Conservation (phyloP, 2,329 filamentous ascomycete species). For the Thyridium curvatum region DNA sequence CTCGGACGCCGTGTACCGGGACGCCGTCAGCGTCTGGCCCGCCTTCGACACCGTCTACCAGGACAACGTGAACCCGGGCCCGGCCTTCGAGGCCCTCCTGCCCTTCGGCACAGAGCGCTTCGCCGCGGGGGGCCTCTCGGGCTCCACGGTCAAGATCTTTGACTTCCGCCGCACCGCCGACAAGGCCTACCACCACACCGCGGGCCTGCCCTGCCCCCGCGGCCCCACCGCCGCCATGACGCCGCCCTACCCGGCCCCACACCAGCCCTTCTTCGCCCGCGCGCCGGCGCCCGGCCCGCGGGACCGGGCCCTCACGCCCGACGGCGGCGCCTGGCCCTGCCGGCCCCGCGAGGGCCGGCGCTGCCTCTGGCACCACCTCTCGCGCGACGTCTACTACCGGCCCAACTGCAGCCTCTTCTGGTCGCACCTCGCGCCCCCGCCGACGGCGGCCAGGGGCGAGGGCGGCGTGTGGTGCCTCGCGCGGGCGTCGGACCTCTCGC, state of each 20-base stretch:
- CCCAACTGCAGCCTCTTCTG: conserved; percentile 44
- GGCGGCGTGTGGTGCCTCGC: conserved; percentile 38
- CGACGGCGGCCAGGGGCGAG: conserved; percentile 10
- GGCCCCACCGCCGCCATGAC: too few species aligned
- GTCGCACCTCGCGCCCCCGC: conserved; percentile 17
- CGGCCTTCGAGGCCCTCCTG: conserved; percentile 39
- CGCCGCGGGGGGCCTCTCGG: conserved; percentile 38
- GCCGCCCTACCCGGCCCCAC: conserved; percentile 27
- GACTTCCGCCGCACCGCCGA: conserved; percentile 49
- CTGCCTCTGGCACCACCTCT: conserved; percentile 44
- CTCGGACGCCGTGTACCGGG: conserved; percentile 43
- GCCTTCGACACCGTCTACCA: conserved; percentile 41
- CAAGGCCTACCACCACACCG: conserved; percentile 40
- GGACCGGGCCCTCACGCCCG: conserved; percentile 4
- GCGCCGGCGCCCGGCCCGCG: conserved; percentile 11
- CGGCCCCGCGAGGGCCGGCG: conserved; percentile 19
- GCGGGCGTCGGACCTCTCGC: conserved; percentile 37
- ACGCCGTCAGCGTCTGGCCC: conserved; percentile 42
- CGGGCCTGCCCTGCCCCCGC: conserved; percentile 35
- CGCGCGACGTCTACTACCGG: conserved; percentile 34
- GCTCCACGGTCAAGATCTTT: conserved; percentile 40
- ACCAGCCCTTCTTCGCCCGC: conserved; percentile 19
- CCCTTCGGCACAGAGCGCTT: conserved; percentile 45
- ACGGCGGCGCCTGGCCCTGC: conserved; percentile 22
- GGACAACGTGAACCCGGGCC: conserved; percentile 43